Evolutionary conservation across 108 stramenopile species (phyloP).

Genomic region (Nitzschia inconspicua): DNA sequence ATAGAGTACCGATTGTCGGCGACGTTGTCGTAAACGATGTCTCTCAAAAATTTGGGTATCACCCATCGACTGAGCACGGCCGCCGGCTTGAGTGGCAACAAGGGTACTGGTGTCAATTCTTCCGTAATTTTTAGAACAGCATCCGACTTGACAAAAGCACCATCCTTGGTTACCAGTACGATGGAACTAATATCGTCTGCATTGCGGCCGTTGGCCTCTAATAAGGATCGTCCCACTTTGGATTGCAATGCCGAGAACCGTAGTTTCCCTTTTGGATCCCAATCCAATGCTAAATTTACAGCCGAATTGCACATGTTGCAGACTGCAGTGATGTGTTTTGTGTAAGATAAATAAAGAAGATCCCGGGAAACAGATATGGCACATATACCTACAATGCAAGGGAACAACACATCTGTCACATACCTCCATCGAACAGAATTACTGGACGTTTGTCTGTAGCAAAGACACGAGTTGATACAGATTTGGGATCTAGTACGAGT

Average conservation of each 20-base stretch:
- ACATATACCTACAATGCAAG: not conserved
- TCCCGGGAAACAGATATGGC: not conserved
- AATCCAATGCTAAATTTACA: conserved; percentile 66
- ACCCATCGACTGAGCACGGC: conserved; percentile 37
- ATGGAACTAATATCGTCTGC: conserved; percentile 78
- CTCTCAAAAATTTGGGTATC: conserved; percentile 59
- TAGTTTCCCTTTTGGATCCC: conserved; percentile 63
- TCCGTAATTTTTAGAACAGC: conserved; percentile 61
- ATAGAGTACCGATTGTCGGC: conserved; percentile 76
- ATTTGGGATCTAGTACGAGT: not conserved
- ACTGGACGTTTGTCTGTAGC: conserved; percentile 51
- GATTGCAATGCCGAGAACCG: conserved; percentile 74
- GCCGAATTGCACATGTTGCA: conserved; percentile 77
- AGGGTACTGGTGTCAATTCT: conserved; percentile 51
- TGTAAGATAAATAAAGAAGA: not conserved
- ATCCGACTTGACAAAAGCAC: conserved; percentile 66
- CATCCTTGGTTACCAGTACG: conserved; percentile 57
- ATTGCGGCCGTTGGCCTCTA: conserved; percentile 49
- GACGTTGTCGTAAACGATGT: conserved; percentile 74
- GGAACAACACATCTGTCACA: not conserved
- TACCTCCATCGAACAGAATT: conserved; percentile 67
- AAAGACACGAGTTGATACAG: conserved; percentile 47
- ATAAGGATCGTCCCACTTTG: conserved; percentile 57
- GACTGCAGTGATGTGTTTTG: conserved; percentile 3
- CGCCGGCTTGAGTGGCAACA: conserved; percentile 38